Base-by-base conservation (phyloP, 257 asterid species). In the Ilex aquifolium region DNA sequence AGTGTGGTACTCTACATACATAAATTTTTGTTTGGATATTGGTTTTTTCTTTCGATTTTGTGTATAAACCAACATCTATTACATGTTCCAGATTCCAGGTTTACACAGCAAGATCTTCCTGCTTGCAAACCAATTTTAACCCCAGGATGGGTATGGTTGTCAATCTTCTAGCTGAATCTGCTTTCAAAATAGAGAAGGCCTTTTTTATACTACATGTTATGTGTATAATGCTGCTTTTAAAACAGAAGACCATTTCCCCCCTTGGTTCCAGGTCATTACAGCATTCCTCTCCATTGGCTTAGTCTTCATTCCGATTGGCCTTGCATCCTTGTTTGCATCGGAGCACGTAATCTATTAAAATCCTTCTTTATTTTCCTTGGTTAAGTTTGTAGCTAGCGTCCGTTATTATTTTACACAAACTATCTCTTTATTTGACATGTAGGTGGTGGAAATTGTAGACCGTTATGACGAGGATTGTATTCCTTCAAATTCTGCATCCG, bases 91-190 rank as follows among this genome's bases (percentile, higher is more conserved):
- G 99, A 88, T 92, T 92, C 97, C 1, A 89, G 76, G 83, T 92
- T 92, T 66, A 83, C 95, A 36, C 99, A 92, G 69, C 97, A 92
- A 85, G 99, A 92, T 64, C 96, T 92, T 69, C 95, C 97, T 7
- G 97, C 99, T 58, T 92, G 95, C 81, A 92, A 92, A 69, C 99
- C 97, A 51, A 89, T 92, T 67, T 70, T 89, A 73, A 87, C 95
- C 70, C 99, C 99, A 63, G 83, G 80, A 70, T 57, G 83, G 95
- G 99, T 92, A 74, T 56, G 62, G 46, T 59, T 11, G 2, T 32
- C 3, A 40, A 4, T 55, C 12, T 30, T 54, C n/a, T 57, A 11
- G 2, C 16, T 46, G 52, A 10, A 10, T 46, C 13, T 46, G n/a
- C 3, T 10, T 46, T 14, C 13, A 10, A 10, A 46, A 10, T 11